Evolutionary conservation across 257 asterid genomes (phyloP).

Genomic region (Buddleja alternifolia): DNA sequence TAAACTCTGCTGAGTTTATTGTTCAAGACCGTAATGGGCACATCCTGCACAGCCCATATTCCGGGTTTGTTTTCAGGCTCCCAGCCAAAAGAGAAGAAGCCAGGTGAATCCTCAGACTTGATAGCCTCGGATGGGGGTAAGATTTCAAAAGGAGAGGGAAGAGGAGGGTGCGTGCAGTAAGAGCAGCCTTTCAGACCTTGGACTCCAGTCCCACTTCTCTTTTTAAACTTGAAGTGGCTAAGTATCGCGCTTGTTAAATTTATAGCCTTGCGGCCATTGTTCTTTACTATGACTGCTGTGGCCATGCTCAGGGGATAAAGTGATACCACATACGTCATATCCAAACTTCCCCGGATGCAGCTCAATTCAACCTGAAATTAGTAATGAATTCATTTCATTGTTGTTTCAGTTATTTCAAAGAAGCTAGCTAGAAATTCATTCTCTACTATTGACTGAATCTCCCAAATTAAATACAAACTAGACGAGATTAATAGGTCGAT

Average conservation of each 20-base stretch:
- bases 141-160: conserved; percentile 64
- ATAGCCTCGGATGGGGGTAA: conserved; percentile 66
- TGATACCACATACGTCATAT: conserved; percentile 61
- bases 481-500: too few relatives aligned
- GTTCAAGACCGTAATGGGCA: conserved; percentile 63
- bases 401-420: too few relatives aligned
- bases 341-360: conserved; percentile 59
- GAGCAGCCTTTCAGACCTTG: conserved; percentile 68
- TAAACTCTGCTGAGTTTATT: conserved; percentile 82
- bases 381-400: too few relatives aligned
- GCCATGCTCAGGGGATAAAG: conserved; percentile 76
- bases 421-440: too few relatives aligned
- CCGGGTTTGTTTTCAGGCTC: conserved; percentile 74
- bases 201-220: conserved; percentile 59
- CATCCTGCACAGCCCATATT: conserved; percentile 69
- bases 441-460: too few relatives aligned
- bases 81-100: conserved; percentile 67
- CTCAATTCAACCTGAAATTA: conserved; percentile 73
- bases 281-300: conserved; percentile 73
- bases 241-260: conserved; percentile 57
- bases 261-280: conserved; percentile 62
- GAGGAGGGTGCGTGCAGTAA: conserved; percentile 70
- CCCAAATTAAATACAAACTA: too few relatives aligned
- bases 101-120: conserved; percentile 67
- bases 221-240: conserved; percentile 56